Percentiles rank a stretch among this genome's conserved stretches.
These are phyloP conservation scores for Lupinus albus DNA, from an alignment of 306 rosid genomes.

Conservation along the genomic window DNA sequence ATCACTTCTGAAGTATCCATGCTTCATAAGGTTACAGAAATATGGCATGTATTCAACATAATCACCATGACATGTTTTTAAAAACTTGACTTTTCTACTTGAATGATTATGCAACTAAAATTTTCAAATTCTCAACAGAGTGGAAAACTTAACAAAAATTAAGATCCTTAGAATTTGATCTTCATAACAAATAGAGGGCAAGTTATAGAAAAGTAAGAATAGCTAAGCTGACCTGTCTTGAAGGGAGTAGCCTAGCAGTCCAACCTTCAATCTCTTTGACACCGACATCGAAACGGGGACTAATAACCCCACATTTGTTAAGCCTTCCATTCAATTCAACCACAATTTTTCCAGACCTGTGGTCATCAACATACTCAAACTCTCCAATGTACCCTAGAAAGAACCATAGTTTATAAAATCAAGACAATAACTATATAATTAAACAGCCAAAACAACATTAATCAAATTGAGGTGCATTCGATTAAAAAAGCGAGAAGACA, in stretches of 20 bases:
- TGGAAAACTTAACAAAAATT: neutral
- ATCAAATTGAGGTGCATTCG: neutral
- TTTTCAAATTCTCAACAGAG: neutral
- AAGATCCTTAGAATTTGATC: neutral
- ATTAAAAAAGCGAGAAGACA: neutral
- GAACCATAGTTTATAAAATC: neutral
- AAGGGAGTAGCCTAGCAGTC: constrained; percentile 50
- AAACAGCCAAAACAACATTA: neutral
- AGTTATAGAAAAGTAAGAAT: neutral
- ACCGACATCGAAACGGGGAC: constrained; percentile 52
- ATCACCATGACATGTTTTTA: neutral
- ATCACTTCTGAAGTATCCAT: neutral
- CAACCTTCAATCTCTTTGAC: constrained; percentile 49
- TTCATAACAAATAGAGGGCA: neutral
- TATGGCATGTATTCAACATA: neutral
- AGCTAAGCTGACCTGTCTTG: constrained; percentile 39
- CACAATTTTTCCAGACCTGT: constrained; percentile 50
- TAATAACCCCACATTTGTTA: constrained; percentile 51
- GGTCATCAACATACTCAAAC: constrained; percentile 53
- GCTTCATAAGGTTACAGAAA: neutral
- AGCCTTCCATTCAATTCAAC: constrained; percentile 51
- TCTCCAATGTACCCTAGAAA: constrained; percentile 49
- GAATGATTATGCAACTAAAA: constrained; percentile 2
- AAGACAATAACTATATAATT: neutral
- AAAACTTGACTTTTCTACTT: neutral